Evolutionary conservation across 306 rosid genomes (phyloP).

Genomic region (Rosa persica): DNA sequence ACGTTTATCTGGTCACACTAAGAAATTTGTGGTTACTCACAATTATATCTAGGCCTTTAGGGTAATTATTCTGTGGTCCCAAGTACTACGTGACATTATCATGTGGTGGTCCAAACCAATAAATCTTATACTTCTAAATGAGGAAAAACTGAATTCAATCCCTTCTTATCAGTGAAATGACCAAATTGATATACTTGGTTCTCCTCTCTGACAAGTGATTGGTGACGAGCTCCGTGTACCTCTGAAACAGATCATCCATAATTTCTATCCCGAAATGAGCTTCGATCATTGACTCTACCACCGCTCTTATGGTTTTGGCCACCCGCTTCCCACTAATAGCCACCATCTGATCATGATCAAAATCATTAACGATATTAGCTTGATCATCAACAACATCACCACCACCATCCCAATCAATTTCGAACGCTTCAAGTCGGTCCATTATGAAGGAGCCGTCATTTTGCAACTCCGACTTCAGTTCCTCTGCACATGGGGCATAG

Average conservation of each 20-base stretch:
- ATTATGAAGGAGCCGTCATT: constrained; percentile 67
- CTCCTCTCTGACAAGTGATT: constrained; percentile 36
- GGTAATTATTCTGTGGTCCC: no score
- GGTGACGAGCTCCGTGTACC: constrained; percentile 35
- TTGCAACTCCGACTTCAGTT: constrained; percentile 41
- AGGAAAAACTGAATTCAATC: background rate
- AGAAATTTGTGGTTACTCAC: background rate
- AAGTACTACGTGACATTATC: no score
- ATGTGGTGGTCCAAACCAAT: no score
- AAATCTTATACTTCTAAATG: background rate
- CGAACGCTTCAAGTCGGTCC: constrained; percentile 35
- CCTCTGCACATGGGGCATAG: constrained; percentile 66
- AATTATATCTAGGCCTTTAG: no score
- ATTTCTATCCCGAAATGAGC: constrained; percentile 53
- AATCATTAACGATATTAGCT: background rate
- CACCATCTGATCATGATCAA: background rate
- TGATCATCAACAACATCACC: background rate
- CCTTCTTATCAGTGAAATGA: constrained; percentile 44
- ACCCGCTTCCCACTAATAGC: constrained; percentile 38
- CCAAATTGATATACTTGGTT: constrained; percentile 54
- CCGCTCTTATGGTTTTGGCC: constrained; percentile 62
- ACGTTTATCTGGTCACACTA: background rate
- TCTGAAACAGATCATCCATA: constrained; percentile 53
- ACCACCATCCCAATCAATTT: constrained; percentile 58
- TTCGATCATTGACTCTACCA: constrained; percentile 67